These are phyloP conservation scores for Metahyphopichia silvanorum DNA, from an alignment of 805 yeast species.

Conservation along the genomic window DNA sequence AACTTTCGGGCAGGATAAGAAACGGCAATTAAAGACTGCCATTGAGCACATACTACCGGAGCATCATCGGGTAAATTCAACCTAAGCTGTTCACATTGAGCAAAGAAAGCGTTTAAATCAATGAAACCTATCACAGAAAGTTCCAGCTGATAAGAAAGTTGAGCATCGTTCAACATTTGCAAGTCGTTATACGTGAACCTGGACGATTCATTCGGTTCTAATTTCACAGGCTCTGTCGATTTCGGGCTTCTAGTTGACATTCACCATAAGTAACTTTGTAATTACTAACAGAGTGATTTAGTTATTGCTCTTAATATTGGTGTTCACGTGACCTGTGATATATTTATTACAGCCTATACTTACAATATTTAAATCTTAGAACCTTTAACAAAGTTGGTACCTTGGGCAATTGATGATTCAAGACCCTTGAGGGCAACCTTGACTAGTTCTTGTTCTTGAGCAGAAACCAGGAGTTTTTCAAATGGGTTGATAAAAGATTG, in stretches of 20 bases:
- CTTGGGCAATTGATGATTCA: conserved; percentile 37
- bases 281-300: no score
- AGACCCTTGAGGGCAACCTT: conserved; percentile 39
- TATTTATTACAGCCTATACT: no score
- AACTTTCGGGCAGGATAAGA: conserved; percentile 83
- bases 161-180: conserved; percentile 42
- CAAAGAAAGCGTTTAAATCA: conserved; percentile 93
- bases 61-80: conserved; percentile 60
- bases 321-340: no score
- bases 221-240: no score
- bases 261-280: no score
- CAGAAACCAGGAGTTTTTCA: conserved; percentile 24
- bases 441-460: conserved; percentile 30
- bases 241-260: no score
- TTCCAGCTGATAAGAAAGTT: conserved; percentile 57
- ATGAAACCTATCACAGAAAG: conserved; percentile 79
- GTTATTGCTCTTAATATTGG: no score
- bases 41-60: conserved; percentile 93
- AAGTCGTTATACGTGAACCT: conserved; percentile 49
- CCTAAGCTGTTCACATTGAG: conserved; percentile 86
- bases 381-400: conserved; percentile 35
- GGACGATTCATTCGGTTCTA: no score
- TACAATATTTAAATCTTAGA: conserved; percentile 33
- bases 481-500: conserved; percentile 35
- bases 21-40: conserved; percentile 88